These are phyloP conservation scores for Laburnicola sp. DNA, from an alignment of 2,329 filamentous ascomycete species.

Conservation along the genomic window DNA sequence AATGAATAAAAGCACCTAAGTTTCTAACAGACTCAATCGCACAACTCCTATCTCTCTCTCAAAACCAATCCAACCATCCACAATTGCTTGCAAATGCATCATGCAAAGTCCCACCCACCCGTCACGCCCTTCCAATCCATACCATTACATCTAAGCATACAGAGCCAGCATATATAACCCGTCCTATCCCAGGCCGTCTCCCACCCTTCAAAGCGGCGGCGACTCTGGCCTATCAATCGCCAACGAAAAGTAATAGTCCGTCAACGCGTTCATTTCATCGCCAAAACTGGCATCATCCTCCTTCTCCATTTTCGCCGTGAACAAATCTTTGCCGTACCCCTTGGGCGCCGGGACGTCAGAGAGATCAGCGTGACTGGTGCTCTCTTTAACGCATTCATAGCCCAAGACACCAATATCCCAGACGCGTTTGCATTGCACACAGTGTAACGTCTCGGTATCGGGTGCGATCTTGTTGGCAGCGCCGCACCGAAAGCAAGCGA, in stretches of 20 bases:
- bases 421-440: constrained; percentile 33
- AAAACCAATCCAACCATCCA: no score
- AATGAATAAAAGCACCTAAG: no score
- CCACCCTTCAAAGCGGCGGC: constrained; percentile 20
- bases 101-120: no score
- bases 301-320: constrained; percentile 13
- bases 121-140: not conserved
- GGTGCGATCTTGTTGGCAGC: constrained; percentile 19
- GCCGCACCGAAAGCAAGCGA: constrained; percentile 49
- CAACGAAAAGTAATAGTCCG: constrained; percentile 37
- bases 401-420: constrained; percentile 48
- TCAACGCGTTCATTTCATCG: constrained; percentile 42
- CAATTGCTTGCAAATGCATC: no score
- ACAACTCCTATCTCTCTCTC: no score
- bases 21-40: no score
- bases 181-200: not conserved
- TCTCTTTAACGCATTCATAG: constrained; percentile 38
- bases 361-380: not conserved
- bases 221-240: constrained; percentile 30
- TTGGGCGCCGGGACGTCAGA: constrained; percentile 22
- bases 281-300: constrained; percentile 26
- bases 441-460: constrained; percentile 27
- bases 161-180: not conserved
- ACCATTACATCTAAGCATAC: not conserved
- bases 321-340: constrained; percentile 15